Conservation (phyloP, 345 rosid species). For the Nasturtium officinale region DNA sequence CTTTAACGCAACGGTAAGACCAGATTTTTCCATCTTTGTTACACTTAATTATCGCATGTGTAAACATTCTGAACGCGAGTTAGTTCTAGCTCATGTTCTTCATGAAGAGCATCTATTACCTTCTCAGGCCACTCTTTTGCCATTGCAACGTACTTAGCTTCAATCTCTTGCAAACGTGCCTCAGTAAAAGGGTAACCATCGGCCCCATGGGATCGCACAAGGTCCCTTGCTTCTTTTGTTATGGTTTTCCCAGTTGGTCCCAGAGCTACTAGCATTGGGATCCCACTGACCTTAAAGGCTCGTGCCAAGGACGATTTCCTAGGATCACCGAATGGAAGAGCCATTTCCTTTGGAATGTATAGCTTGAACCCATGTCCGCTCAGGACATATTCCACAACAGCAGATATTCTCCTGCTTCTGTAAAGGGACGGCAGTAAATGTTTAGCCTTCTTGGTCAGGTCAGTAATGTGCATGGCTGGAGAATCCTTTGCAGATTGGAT, state of each 20-base stretch:
- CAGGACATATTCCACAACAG: constrained; percentile 85
- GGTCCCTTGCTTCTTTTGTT: constrained; percentile 52
- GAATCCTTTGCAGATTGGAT: constrained; percentile 80
- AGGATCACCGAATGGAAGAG: constrained; percentile 67
- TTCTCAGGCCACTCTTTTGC: constrained; percentile 78
- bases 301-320: constrained; percentile 51
- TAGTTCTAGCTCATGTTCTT: constrained; percentile 64
- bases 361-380: constrained; percentile 99
- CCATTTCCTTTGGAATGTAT: constrained; percentile 85
- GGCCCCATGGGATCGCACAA: constrained; percentile 48
- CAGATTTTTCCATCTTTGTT: constrained; percentile 47
- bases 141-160: constrained; percentile 51
- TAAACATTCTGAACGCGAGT: constrained; percentile 35
- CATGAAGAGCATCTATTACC: constrained; percentile 61
- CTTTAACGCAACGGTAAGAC: constrained; percentile 59
- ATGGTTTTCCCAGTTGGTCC: constrained; percentile 59
- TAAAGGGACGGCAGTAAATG: constrained; percentile 87
- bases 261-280: constrained; percentile 57
- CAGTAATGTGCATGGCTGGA: constrained; percentile 77
- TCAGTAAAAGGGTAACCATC: constrained; percentile 73
- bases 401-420: constrained; percentile 66
- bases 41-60: constrained; percentile 53
- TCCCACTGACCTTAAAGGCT: constrained; percentile 60
- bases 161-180: constrained; percentile 54
- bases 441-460: constrained; percentile 88